Evolutionary conservation across 2,329 filamentous ascomycete species (phyloP).

Genomic region (Daldinia eschscholtzii): DNA sequence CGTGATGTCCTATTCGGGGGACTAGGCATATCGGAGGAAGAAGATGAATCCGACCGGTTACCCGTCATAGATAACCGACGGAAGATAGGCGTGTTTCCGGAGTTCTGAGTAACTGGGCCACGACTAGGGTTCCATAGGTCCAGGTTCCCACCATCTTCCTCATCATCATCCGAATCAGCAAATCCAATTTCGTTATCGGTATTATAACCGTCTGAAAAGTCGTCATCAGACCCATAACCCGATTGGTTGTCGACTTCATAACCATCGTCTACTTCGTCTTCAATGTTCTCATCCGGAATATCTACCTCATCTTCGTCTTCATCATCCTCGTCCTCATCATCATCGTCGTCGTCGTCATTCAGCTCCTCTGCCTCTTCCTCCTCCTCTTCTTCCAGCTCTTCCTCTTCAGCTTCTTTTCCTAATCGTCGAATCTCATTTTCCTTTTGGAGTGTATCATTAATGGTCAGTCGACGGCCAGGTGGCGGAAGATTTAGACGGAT

Average conservation of each 20-base stretch:
- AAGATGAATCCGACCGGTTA: slow-evolving; percentile 73
- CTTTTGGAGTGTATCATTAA: slow-evolving; percentile 89
- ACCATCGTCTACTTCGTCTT: slow-evolving; percentile 64
- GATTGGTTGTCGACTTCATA: slow-evolving; percentile 71
- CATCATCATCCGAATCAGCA: slow-evolving; percentile 75
- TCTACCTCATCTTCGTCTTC: slow-evolving; percentile 66
- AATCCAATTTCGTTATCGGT: slow-evolving; percentile 79
- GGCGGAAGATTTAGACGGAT: slow-evolving; percentile 76
- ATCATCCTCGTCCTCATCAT: slow-evolving; percentile 64
- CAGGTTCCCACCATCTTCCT: slow-evolving; percentile 75
- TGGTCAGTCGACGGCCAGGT: slow-evolving; percentile 79
- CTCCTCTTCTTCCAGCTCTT: slow-evolving; percentile 81
- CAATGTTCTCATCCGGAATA: slow-evolving; percentile 62
- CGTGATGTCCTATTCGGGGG: slow-evolving; percentile 50
- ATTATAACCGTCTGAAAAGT: slow-evolving; percentile 76
- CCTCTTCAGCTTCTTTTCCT: slow-evolving; percentile 90
- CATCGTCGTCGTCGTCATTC: slow-evolving; percentile 63
- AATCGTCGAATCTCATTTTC: slow-evolving; percentile 89
- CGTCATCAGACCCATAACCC: slow-evolving; percentile 71
- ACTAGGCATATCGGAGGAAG: slow-evolving; percentile 60
- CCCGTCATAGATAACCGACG: slow-evolving; percentile 59
- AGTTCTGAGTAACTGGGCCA: slow-evolving; percentile 55
- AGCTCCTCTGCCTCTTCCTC: slow-evolving; percentile 64
- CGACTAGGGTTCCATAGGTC: slow-evolving; percentile 67
- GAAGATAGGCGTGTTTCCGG: slow-evolving; percentile 53